Conservation (phyloP, 129 eudicot genomes). For the Calendula officinalis region DNA sequence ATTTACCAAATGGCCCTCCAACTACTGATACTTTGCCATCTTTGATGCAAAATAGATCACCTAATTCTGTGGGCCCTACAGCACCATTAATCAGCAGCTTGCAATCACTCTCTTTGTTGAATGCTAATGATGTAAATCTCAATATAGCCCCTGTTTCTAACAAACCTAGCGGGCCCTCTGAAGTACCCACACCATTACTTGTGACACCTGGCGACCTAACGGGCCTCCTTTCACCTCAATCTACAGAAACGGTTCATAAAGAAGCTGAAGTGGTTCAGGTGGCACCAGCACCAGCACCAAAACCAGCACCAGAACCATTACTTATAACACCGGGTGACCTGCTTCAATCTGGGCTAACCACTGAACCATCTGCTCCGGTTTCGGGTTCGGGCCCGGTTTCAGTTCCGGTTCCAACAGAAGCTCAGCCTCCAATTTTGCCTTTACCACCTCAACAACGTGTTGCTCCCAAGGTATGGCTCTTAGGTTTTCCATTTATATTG, state of each 20-base stretch:
- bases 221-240: conserved; percentile 36
- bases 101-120: conserved; percentile 35
- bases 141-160: conserved; percentile 33
- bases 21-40: conserved; percentile 42
- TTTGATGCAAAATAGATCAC: conserved; percentile 41
- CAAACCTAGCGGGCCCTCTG: conserved; percentile 40
- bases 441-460: conserved; percentile 52
- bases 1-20: conserved; percentile 51
- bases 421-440: conserved; percentile 84
- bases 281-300: conserved; percentile 36
- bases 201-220: conserved; percentile 75
- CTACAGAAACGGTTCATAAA: conserved; percentile 48
- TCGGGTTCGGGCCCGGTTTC: conserved; percentile 19
- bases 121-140: conserved; percentile 38
- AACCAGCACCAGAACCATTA: conserved; percentile 2
- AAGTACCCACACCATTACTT: conserved; percentile 51
- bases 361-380: conserved; percentile 32
- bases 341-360: too few species aligned
- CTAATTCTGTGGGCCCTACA: conserved; percentile 30
- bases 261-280: conserved; percentile 71
- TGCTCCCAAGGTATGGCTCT: conserved; percentile 46
- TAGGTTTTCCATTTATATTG: too few species aligned
- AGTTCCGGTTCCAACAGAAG: conserved; percentile 47
- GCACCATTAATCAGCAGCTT: conserved; percentile 39
- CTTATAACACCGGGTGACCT: conserved; percentile 17